Evolutionary conservation across 768 basidiomycete genomes (phyloP), one percentile per base, ranked within the genome.

Genomic region (Naganishia randhawae): DNA sequence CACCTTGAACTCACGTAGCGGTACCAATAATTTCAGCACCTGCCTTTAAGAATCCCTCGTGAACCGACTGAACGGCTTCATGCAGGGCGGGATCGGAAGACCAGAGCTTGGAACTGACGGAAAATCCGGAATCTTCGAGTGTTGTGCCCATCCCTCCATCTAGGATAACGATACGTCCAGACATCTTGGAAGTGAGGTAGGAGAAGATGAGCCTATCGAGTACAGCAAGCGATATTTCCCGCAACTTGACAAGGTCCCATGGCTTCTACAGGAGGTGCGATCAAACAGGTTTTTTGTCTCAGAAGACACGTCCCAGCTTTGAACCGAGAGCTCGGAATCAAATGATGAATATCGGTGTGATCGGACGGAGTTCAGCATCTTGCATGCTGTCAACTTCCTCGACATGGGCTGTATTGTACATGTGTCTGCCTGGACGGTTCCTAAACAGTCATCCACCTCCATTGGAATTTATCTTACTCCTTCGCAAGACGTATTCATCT

Each of bases 11-110:
- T 67, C 73, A 90, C 90, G 89, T 89, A 1, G 86, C 82, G 0
- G 90, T 89, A 62, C 85, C 82, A 31, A 92, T 84, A 16, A 90
- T 81, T 57, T 83, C 81, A 11, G 88, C 85, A 0, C 90, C 89
- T 9, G 88, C 86, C 11, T 83, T 80, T 22, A 89, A 76, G 76
- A 88, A 92, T 0, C 82, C 81, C 37, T 84, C 71, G 75, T 91
- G 90, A 0, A 85, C 85, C 8, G 82, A 77, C n/a, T 86, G 69
- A 33, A 91, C 82, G 0, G 81, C 79, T 16, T 82, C 77, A 13
- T 88, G 79, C 10, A 87, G 83, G 8, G 65, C 55, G 9, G 73
- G 70, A 63, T 85, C 83, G 0, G 87, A 85, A 16, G 89, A 91
- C 90, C 90, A 91, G 27, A 92, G 78, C 1, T 86, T 83, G 37